Evolutionary conservation across 768 basidiomycete species (phyloP), one percentile per base, ranked within the genome.

Genomic region (Lactarius tabidus): DNA sequence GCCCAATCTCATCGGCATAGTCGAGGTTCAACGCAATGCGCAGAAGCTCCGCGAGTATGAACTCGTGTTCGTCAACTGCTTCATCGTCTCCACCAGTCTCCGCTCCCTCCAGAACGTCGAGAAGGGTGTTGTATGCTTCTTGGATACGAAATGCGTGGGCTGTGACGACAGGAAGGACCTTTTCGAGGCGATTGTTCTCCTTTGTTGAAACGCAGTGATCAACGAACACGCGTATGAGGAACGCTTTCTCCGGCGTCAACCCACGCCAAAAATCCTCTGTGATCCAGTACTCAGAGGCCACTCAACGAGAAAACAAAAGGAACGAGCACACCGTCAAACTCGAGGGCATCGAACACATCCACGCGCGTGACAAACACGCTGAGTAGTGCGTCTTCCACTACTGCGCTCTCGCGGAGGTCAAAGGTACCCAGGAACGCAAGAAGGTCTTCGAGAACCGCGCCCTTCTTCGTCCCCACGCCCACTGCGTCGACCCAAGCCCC

Each of bases 1-100:
- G 77, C 4, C 96, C 95, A 65, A 90, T 91, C 75, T 97, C 94
- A 76, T 98, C 96, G 0, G 87, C 84, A 70, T 95, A 98, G 74
- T 98, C 95, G 31, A 94, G 79, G 66, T 89, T 84, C 3, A 89
- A 81, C 0, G 91, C 91, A 35, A 96, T 77, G 69, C 81, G 83
- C 28, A 97, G 81, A 74, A 98, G 81, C 74, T 98, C 93, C 0
- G 84, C 80, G n/a, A 96, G 80, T 8, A 93, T 77, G 63, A 90
- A 87, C 70, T 88, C 86, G 39, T 78, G 80, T 31, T 84, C 80
- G 4, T 67, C 74, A 35, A 74, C 68, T 29, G 71, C 74, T 62
- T 80, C 78, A 6, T 79, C 77, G 45, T 77, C 77, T n/a, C 71
- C 69, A 51, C 71, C 70, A 15, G 74, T 73, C 51, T 80, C 77